Conservation (phyloP, 2,329 filamentous ascomycete species). For the Ceratocystis lukuohia region DNA sequence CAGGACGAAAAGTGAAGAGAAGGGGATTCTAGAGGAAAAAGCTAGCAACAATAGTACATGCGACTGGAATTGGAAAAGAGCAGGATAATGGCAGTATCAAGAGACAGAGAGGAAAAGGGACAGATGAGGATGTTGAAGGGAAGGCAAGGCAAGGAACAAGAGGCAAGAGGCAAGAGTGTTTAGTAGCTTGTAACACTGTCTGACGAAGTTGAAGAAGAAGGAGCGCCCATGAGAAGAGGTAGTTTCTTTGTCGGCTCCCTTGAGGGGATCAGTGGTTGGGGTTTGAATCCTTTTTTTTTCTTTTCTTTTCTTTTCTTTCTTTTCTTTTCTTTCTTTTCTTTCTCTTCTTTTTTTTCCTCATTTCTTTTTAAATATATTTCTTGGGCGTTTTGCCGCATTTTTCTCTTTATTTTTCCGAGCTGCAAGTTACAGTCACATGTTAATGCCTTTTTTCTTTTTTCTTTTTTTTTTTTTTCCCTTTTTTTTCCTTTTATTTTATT, state of each 20-base stretch:
- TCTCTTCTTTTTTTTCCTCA: neutral
- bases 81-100: neutral
- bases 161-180: neutral
- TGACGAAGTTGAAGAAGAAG: neutral
- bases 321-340: neutral
- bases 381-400: neutral
- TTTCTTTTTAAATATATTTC: neutral
- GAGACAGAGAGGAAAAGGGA: neutral
- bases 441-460: neutral
- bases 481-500: neutral
- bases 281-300: neutral
- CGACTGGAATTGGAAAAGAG: neutral
- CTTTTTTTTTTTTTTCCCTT: no score
- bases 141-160: neutral
- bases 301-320: neutral
- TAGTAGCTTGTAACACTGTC: neutral
- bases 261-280: conserved; percentile 3
- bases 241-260: conserved; percentile 4
- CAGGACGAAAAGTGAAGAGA: neutral
- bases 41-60: neutral
- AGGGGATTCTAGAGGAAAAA: neutral
- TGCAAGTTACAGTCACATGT: no score
- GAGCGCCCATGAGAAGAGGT: neutral
- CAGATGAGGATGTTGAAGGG: neutral
- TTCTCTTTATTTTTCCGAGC: neutral